Conservation (phyloP, 495 filamentous ascomycete genomes). For the Aspergillus nanangensis region DNA sequence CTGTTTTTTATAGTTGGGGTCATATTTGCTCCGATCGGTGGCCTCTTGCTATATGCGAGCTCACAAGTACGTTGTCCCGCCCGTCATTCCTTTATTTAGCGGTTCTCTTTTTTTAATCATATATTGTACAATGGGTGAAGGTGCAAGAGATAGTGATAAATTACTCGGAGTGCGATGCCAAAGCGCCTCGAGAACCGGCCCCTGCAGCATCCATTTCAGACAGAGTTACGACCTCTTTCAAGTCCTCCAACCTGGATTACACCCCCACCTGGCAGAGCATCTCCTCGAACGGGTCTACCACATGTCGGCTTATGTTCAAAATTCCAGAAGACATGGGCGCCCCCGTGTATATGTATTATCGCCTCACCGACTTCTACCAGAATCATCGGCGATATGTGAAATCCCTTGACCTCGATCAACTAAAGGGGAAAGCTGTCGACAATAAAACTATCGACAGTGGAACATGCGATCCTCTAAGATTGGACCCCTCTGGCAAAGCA, state of each 20-base stretch:
- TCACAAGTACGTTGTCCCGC: slow-evolving; percentile 48
- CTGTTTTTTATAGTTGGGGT: slow-evolving; percentile 83
- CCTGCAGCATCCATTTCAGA: slow-evolving; percentile 37
- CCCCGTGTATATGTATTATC: slow-evolving; percentile 88
- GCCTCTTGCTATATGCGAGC: slow-evolving; percentile 78
- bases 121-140: slow-evolving; percentile 37
- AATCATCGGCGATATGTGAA: slow-evolving; percentile 96
- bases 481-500: slow-evolving; percentile 53
- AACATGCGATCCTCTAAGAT: slow-evolving; percentile 69
- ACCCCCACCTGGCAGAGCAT: slow-evolving; percentile 34
- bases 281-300: slow-evolving; percentile 14
- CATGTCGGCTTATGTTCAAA: slow-evolving; percentile 69
- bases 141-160: slow-evolving; percentile 89
- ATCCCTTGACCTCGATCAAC: slow-evolving; percentile 77
- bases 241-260: slow-evolving; percentile 30
- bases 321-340: slow-evolving; percentile 74
- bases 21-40: slow-evolving; percentile 85
- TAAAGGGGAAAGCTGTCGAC: slow-evolving; percentile 66
- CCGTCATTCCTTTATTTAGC: not conserved
- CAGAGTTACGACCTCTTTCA: slow-evolving; percentile 64
- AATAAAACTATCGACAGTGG: slow-evolving; percentile 57
- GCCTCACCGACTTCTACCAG: slow-evolving; percentile 97
- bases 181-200: slow-evolving; percentile 37
- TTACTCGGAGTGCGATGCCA: slow-evolving; percentile 68
- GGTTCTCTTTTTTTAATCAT: too few relatives aligned